Evolutionary conservation across 2,329 filamentous ascomycete genomes (phyloP), one percentile per base, ranked within the genome.

Genomic region (Cercospora citrullina): DNA sequence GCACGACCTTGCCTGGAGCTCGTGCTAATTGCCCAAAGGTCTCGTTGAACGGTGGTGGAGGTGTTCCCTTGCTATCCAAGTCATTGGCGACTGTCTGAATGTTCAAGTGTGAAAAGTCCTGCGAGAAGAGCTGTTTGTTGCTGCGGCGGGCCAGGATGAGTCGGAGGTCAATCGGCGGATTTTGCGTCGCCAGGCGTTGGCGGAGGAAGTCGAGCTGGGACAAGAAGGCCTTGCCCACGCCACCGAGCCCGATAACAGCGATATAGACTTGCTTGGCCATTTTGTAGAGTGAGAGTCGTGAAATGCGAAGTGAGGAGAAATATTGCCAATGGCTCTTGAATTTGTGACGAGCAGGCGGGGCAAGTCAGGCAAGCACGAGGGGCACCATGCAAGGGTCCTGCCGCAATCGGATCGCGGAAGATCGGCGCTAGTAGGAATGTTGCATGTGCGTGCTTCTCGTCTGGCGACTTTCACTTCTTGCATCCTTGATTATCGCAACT

Each of bases 81-180:
- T 87, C 84, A 5, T 81, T 77, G 61, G 90, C 85, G 78, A 89
- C 84, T 72, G 84, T 85, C 65, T 86, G 84, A 75, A 91, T 84
- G 72, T 85, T 81, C 67, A 95, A 84, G 14, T 88, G 85, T 70
- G 88, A 86, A 81, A 93, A 95, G 77, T 92, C 87, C 67, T 87
- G 81, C 76, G 88, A 88, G 81, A 91, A 91, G 72, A 97, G 83
- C 60, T 92, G 90, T 80, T 93, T 94, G 76, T 89, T 92, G 80
- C 91, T 95, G 65, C 92, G 93, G 65, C 92, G 90, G 74, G 97
- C 89, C 81, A 96, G 92, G 83, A 94, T 87, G 64, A 98, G 88
- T 67, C 87, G 89, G 68, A 97, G 86, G 79, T 89, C 88, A 63
- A 88, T 88, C 6, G 87, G 86, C 45, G 89, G 75, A 65, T 78